Base-by-base conservation (phyloP, 768 basidiomycete species). In the Pleurotus sapidus region DNA sequence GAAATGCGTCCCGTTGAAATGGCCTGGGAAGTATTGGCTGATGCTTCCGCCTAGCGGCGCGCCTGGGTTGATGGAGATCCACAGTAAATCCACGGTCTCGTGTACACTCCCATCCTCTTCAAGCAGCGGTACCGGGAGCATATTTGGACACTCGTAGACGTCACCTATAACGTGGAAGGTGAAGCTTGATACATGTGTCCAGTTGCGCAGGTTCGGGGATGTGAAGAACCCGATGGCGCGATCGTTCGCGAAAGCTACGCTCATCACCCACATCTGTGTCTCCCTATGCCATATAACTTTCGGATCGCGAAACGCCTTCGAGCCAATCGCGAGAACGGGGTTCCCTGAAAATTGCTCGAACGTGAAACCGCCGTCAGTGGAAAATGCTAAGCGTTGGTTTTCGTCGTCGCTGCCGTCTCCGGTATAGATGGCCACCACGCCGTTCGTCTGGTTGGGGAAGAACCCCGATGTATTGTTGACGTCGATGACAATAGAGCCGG, bases 1-100 rank as follows among this genome's bases (percentile, higher is more conserved):
- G 14, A 50, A 50, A 14, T 50, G 34, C 34, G 34, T 50, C 49
- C 49, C 34, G 14, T 50, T 50, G 49, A 50, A 50, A 37, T 27
- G 49, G 6, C 49, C 25, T 34, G 49, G 49, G 49, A 50, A 50
- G 34, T 50, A 50, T 23, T 50, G 49, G 14, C 34, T 37, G n/a
- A 50, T 37, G 38, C 49, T 50, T 37, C 25, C 49, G 20, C 34
- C 27, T 34, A 34, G 9, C 30, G 30, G 30, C 11, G 30, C 11
- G 30, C 30, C 30, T 3, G 30, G 30, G 43, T 45, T 45, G 43
- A 45, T 45, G 17, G 43, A 45, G 15, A 45, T 45, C n/a, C 20
- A 45, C 17, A 45, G 43, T 49, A 18, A 27, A 20, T 9, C 17
- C 18, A 27, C 11, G 25, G 9, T 23, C 27, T 17, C 15, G 25